phyloP scores from a whole-genome alignment of 176 grass and related monocot genomes.

The Elaeis guineensis region DNA sequence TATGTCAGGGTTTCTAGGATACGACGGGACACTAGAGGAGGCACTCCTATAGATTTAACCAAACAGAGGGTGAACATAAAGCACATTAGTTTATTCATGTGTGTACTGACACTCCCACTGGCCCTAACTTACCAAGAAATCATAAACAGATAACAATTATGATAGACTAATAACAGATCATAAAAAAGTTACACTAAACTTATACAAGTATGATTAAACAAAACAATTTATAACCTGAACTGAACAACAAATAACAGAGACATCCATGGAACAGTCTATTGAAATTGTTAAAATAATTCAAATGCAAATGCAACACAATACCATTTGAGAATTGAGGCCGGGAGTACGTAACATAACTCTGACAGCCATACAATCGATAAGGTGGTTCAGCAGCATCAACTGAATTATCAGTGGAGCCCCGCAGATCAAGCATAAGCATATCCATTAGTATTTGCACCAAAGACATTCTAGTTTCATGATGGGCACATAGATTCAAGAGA shows the following conservation, averaged over 20 bases:
- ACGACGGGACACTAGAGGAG: constrained; percentile 86
- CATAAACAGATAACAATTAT: no score
- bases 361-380: constrained; percentile 93
- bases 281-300: no score
- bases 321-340: constrained; percentile 82
- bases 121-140: no score
- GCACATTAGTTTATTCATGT: no score
- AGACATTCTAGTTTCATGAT: constrained; percentile 71
- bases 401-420: constrained; percentile 52
- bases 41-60: constrained; percentile 48
- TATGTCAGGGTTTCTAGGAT: constrained; percentile 93
- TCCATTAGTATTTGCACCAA: constrained; percentile 85
- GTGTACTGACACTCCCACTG: no score
- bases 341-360: constrained; percentile 86
- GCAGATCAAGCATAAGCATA: constrained; percentile 98
- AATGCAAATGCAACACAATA: constrained; percentile 28
- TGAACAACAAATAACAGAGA: no score
- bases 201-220: no score
- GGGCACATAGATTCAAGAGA: constrained; percentile 86
- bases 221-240: no score
- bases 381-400: constrained; percentile 45
- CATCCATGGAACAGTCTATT: no score
- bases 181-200: no score
- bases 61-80: no score
- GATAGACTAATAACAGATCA: no score